Evolutionary conservation across 2,329 filamentous ascomycete genomes (phyloP).

Genomic region (Arthrobotrys entomopaga): DNA sequence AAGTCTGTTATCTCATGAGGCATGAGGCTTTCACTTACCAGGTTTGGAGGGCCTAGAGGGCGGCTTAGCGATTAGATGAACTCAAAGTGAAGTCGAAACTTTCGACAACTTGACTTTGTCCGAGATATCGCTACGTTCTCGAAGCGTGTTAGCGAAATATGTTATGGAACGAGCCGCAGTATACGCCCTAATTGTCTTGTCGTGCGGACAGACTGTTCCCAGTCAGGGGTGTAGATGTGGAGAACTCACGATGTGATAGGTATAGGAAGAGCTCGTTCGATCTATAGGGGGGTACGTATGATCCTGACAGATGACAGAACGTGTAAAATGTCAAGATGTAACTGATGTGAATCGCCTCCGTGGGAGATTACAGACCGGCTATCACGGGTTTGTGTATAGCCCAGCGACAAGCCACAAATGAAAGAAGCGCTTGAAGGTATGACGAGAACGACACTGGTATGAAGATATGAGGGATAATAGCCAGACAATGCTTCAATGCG

Average conservation of each 20-base stretch:
- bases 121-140: slow-evolving; percentile 32
- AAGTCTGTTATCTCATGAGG: slow-evolving; percentile 41
- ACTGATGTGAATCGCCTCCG: slow-evolving; percentile 16
- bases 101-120: slow-evolving; percentile 16
- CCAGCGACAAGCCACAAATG: slow-evolving; percentile 51
- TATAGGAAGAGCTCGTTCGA: slow-evolving; percentile 2
- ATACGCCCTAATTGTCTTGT: slow-evolving; percentile 23
- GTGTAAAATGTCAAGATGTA: slow-evolving; percentile 7
- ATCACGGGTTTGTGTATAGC: slow-evolving; percentile 53
- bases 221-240: slow-evolving; percentile 24
- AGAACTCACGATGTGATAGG: slow-evolving; percentile 36
- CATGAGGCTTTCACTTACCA: slow-evolving; percentile 54
- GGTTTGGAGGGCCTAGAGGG: slow-evolving; percentile 29
- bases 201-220: slow-evolving; percentile 2
- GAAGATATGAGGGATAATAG: slow-evolving; percentile 39
- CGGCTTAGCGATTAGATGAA: slow-evolving; percentile 54
- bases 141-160: slow-evolving; percentile 39
- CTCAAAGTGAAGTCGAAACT: slow-evolving; percentile 34
- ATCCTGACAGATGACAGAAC: background rate
- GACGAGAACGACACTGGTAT: slow-evolving; percentile 5
- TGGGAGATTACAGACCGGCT: slow-evolving; percentile 37
- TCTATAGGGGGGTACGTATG: slow-evolving; percentile 18
- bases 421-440: background rate
- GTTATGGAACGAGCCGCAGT: slow-evolving; percentile 53
- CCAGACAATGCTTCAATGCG: slow-evolving; percentile 17